These are phyloP conservation scores for Elsinoe necatrix DNA, from an alignment of 2,329 filamentous ascomycete species.

Conservation along the genomic window DNA sequence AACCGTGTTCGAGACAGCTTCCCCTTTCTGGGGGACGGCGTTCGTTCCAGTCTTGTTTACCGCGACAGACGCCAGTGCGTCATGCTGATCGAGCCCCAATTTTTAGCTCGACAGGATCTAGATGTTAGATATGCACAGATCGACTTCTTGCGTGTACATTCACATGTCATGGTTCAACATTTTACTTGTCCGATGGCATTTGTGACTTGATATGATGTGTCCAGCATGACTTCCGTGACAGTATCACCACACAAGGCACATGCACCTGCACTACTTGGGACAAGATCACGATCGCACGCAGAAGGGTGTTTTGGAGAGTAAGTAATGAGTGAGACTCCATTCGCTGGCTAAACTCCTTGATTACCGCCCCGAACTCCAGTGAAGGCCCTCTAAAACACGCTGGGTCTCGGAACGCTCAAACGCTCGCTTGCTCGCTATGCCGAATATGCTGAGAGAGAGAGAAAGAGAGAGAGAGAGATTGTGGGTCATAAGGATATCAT, in stretches of 20 bases:
- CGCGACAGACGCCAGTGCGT: conserved; percentile 9
- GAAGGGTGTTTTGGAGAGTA: neutral
- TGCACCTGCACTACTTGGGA: too few species aligned
- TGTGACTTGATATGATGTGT: too few species aligned
- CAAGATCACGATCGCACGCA: too few species aligned
- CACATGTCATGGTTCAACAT: neutral
- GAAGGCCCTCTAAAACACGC: neutral
- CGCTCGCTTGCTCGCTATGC: conserved; percentile 15
- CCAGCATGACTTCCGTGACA: too few species aligned
- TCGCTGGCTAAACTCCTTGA: conserved; percentile 5
- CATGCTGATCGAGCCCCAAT: conserved; percentile 9
- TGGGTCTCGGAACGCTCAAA: neutral
- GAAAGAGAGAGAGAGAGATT: neutral
- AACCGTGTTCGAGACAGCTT: conserved; percentile 5
- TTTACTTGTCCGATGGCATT: neutral
- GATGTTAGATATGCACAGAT: neutral
- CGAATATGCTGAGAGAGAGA: neutral
- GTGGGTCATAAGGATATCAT: neutral
- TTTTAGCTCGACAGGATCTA: neutral
- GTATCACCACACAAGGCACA: too few species aligned
- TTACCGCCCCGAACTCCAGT: neutral
- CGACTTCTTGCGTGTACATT: neutral
- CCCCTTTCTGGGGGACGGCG: conserved; percentile 11
- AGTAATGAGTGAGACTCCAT: neutral
- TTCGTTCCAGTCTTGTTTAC: conserved; percentile 11